Base-by-base conservation (phyloP, 2,329 filamentous ascomycete genomes). In the Aspergillus chevalieri region DNA sequence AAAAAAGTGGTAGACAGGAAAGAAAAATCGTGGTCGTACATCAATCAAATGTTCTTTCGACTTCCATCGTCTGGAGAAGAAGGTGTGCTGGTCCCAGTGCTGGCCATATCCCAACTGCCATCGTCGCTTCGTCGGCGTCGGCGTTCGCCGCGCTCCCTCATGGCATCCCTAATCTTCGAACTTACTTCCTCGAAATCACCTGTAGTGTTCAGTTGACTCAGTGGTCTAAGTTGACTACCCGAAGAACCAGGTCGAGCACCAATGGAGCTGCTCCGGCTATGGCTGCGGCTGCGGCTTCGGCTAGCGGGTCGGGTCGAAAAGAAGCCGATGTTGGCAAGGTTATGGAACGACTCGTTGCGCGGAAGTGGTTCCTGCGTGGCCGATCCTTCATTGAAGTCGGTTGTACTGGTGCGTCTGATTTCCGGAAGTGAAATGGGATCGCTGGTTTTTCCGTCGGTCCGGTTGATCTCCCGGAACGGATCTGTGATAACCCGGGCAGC, bases 301-400 rank as follows among this genome's bases (percentile, higher is more conserved):
- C 87, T 94, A n/a, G 86, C 80, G 4, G 91, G 90, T 26, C 88
- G 80, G 14, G 89, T 93, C 2, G 91, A 89, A 73, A 97, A 98
- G 71, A 98, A 85, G 53, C 87, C 88, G 57, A 95, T 86, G 44
- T 81, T 83, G 10, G 88, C 86, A 55, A 97, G 86, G 67, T 97
- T 92, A 69, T 85, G 85, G 73, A 96, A 96, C 0, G 88, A 93
- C 70, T 97, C 93, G 73, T 95, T 96, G 52, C 87, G 84, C 7
- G 92, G 91, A 1, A 84, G 57, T 80, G 84, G 71, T 66, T 78
- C 69, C 30, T 59, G 60, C 9, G 57, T 64, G 44, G 44, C 53
- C 28, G 58, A 64, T 6, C 52, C 58, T 26, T 64, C 59, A 21
- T 52, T 53, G 22, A 57, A 47, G 12, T 62, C 58, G 10, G 46